Conservation (phyloP, 345 rosid genomes). For the Salix dunnii region DNA sequence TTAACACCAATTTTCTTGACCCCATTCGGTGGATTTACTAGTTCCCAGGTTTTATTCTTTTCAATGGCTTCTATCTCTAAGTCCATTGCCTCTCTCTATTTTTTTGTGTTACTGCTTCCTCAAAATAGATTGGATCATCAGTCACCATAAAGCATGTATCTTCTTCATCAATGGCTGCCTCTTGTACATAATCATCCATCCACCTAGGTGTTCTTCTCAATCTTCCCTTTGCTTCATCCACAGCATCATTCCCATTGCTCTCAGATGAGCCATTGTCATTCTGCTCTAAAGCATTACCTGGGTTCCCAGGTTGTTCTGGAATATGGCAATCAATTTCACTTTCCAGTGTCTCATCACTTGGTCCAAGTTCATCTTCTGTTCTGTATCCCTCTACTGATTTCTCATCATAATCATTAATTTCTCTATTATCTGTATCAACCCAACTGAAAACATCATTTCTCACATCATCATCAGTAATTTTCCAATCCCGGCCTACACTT, state of each 20-base stretch:
- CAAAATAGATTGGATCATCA: neutral
- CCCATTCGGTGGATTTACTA: accelerated
- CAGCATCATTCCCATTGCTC: too few species aligned
- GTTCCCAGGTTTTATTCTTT: neutral
- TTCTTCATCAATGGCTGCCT: too few species aligned
- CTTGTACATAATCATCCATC: neutral
- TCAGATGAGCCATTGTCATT: too few species aligned
- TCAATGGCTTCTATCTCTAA: neutral
- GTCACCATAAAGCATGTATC: too few species aligned
- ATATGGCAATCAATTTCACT: too few species aligned
- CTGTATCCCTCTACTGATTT: too few species aligned
- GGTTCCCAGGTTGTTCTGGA: too few species aligned
- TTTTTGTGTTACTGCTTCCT: neutral
- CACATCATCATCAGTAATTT: accelerated
- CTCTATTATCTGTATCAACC: neutral
- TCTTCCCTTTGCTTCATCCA: neutral
- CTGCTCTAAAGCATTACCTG: too few species aligned
- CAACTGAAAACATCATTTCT: too few species aligned
- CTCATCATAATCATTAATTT: neutral
- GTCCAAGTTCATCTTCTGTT: too few species aligned
- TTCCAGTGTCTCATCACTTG: too few species aligned
- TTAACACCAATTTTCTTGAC: too few species aligned
- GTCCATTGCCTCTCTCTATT: neutral
- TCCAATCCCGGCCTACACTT: neutral
- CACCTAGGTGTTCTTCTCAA: neutral